phyloP scores from a whole-genome alignment of 495 filamentous ascomycete species.

The Apodospora peruviana region DNA sequence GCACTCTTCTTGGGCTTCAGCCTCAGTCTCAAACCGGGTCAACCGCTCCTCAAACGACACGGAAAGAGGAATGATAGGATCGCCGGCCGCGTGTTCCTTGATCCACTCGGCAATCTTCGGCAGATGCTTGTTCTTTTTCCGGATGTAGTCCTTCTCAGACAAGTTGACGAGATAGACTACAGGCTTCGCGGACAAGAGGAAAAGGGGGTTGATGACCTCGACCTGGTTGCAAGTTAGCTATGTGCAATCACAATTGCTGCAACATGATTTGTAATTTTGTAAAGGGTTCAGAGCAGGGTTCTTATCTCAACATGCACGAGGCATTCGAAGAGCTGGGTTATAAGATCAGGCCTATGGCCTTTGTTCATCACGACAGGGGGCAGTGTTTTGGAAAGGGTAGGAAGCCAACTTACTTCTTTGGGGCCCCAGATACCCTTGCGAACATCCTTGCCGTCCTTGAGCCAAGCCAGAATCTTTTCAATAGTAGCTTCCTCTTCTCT shows the following conservation, averaged over 20 bases:
- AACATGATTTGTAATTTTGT: conserved; percentile 13
- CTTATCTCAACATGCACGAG: conserved; percentile 81
- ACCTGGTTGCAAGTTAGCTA: conserved; percentile 54
- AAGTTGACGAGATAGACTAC: conserved; percentile 97
- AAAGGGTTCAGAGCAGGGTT: conserved; percentile 44
- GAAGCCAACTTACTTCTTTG: conserved; percentile 75
- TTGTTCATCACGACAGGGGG: conserved; percentile 85
- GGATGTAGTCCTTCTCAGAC: conserved; percentile 93
- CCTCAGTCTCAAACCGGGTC: conserved; percentile 67
- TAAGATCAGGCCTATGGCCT: conserved; percentile 88
- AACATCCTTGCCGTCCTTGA: conserved; percentile 87
- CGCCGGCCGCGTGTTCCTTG: conserved; percentile 79
- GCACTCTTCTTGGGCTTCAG: conserved; percentile 79
- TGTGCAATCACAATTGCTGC: conserved; percentile 17
- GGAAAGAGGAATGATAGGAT: conserved; percentile 89
- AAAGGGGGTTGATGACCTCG: conserved; percentile 93
- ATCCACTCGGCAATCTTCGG: conserved; percentile 90
- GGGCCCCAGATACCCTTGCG: conserved; percentile 82
- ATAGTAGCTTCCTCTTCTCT: conserved; percentile 92
- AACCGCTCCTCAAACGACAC: conserved; percentile 90
- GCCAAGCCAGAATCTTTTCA: conserved; percentile 73
- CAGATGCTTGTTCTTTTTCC: conserved; percentile 99
- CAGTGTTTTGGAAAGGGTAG: conserved; percentile 1
- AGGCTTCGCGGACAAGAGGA: conserved; percentile 94
- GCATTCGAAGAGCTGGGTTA: conserved; percentile 99